Evolutionary conservation across 2,329 filamentous ascomycete species (phyloP).

Genomic region (Claviceps lovelessii): DNA sequence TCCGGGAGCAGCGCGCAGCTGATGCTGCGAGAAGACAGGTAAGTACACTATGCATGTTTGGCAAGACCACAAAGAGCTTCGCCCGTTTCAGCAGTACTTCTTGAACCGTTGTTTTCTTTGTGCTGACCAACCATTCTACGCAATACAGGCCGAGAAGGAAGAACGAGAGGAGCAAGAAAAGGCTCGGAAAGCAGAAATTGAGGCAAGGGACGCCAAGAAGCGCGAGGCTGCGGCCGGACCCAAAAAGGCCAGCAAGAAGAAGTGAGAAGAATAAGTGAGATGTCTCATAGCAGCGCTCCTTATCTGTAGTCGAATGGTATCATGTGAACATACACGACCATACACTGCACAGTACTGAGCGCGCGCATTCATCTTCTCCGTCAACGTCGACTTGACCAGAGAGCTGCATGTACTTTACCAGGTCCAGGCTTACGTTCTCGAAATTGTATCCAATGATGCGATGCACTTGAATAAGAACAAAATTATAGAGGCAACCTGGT

Average conservation of each 20-base stretch:
- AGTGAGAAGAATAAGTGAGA: too few relatives aligned
- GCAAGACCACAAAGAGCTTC: not conserved
- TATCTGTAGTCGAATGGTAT: not conserved
- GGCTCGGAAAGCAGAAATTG: constrained; percentile 34
- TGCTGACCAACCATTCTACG: constrained; percentile 14
- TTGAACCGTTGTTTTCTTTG: not conserved
- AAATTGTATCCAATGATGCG: not conserved
- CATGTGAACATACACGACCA: not conserved
- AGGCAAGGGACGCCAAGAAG: constrained; percentile 41
- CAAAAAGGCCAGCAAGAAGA: constrained; percentile 36
- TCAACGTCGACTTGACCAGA: not conserved
- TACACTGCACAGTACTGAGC: not conserved
- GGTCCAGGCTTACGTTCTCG: not conserved
- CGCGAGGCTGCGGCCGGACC: constrained; percentile 36
- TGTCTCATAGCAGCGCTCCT: not conserved
- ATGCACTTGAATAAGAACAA: not conserved
- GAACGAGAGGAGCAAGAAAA: constrained; percentile 39
- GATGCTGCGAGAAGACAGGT: constrained; percentile 73
- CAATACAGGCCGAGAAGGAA: constrained; percentile 40
- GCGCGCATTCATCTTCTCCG: not conserved
- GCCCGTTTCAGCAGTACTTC: not conserved
- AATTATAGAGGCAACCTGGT: too few relatives aligned
- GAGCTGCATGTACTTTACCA: not conserved
- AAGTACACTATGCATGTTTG: constrained; percentile 13
- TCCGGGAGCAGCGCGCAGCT: constrained; percentile 73